phyloP scores from a whole-genome alignment of 2,329 filamentous ascomycete species.

The Aureobasidium musti region DNA sequence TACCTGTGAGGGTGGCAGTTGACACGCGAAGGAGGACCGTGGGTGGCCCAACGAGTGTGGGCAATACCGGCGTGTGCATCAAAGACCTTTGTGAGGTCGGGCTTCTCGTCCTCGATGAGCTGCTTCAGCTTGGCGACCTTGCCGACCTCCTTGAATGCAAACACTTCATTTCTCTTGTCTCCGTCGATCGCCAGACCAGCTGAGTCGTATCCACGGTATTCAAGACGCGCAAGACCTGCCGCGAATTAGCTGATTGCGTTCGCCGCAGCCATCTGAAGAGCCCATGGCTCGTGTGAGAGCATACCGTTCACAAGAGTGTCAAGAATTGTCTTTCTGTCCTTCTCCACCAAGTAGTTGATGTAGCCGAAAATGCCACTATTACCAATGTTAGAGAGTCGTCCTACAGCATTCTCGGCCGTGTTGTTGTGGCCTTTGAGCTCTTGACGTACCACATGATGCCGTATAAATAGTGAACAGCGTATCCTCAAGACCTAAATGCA shows the following conservation, averaged over 20 bases:
- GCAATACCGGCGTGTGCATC: conserved; percentile 98
- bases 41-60: conserved; percentile 98
- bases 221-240: conserved; percentile 85
- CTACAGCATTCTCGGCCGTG: not conserved
- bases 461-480: conserved; percentile 22
- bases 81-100: conserved; percentile 89
- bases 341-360: conserved; percentile 99
- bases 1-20: conserved; percentile 99
- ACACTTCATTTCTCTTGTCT: conserved; percentile 97
- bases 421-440: not conserved
- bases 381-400: not conserved
- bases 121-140: conserved; percentile 97
- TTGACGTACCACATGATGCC: conserved; percentile 29
- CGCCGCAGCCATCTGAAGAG: not conserved
- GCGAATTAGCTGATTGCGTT: conserved; percentile 34
- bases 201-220: conserved; percentile 99
- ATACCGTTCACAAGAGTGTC: conserved; percentile 94
- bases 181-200: conserved; percentile 94
- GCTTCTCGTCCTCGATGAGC: conserved; percentile 79
- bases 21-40: conserved; percentile 85
- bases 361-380: conserved; percentile 83
- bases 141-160: conserved; percentile 98
- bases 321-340: conserved; percentile 94
- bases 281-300: conserved; percentile 42
- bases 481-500: conserved; percentile 11